Conservation (phyloP, 352 stramenopile genomes). For the Pythium pyrilobum region DNA sequence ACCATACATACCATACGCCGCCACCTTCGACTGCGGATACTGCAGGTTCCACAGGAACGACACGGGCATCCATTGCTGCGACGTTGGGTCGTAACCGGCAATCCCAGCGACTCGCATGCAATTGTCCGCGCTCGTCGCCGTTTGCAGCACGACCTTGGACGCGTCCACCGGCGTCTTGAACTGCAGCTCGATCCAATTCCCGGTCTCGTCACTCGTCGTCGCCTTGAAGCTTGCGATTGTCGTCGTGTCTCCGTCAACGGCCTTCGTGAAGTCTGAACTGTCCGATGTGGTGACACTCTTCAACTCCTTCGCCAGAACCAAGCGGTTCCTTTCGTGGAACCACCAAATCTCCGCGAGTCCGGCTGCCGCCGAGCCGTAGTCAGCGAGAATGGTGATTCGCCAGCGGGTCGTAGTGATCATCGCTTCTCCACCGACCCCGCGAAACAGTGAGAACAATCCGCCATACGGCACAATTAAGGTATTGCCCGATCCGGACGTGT, state of each 20-base stretch:
- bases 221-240: slow-evolving; percentile 13
- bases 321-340: slow-evolving; percentile 14
- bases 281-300: slow-evolving; percentile 21
- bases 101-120: slow-evolving; percentile 12
- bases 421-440: background rate
- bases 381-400: slow-evolving; percentile 16
- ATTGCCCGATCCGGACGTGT: background rate
- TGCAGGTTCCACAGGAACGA: slow-evolving; percentile 22
- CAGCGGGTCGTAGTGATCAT: slow-evolving; percentile 11
- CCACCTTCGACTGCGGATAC: slow-evolving; percentile 13
- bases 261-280: slow-evolving; percentile 17
- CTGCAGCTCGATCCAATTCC: slow-evolving; percentile 25
- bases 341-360: slow-evolving; percentile 21
- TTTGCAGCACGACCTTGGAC: slow-evolving; percentile 22
- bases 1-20: slow-evolving; percentile 15
- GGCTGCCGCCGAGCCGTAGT: slow-evolving; percentile 13
- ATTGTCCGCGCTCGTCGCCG: slow-evolving; percentile 11
- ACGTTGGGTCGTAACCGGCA: slow-evolving; percentile 5
- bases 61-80: slow-evolving; percentile 12
- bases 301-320: slow-evolving; percentile 10
- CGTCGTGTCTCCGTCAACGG: slow-evolving; percentile 20
- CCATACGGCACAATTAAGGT: background rate
- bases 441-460: background rate
- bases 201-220: slow-evolving; percentile 11
- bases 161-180: slow-evolving; percentile 23